phyloP scores from a whole-genome alignment of 2,329 filamentous ascomycete species.

The Calonectria fujianensis region DNA sequence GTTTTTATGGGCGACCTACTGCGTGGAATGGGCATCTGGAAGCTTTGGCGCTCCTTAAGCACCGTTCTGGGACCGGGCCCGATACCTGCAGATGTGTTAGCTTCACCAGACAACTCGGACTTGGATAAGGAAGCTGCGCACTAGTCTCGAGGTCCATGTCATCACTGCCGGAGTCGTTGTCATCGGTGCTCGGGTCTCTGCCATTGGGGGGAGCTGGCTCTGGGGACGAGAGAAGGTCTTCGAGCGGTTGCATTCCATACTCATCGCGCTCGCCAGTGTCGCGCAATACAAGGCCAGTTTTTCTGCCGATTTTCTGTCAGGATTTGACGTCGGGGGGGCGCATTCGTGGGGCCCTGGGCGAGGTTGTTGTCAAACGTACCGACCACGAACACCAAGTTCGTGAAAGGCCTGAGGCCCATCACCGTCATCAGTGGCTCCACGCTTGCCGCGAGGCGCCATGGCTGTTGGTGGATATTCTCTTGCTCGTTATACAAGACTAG shows the following conservation, averaged over 20 bases:
- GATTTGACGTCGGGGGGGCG: neutral
- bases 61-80: slow-evolving; percentile 73
- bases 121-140: slow-evolving; percentile 54
- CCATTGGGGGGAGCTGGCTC: slow-evolving; percentile 62
- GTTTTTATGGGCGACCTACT: slow-evolving; percentile 79
- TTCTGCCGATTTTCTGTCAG: slow-evolving; percentile 71
- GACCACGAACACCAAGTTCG: slow-evolving; percentile 61
- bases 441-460: slow-evolving; percentile 61
- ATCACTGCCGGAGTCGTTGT: slow-evolving; percentile 61
- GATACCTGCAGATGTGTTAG: slow-evolving; percentile 63
- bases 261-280: slow-evolving; percentile 90
- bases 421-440: slow-evolving; percentile 50
- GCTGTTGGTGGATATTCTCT: slow-evolving; percentile 16
- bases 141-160: slow-evolving; percentile 73
- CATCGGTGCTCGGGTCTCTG: slow-evolving; percentile 44
- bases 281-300: slow-evolving; percentile 89
- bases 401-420: slow-evolving; percentile 59
- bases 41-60: slow-evolving; percentile 70
- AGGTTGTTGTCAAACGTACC: slow-evolving; percentile 57
- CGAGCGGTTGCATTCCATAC: slow-evolving; percentile 91
- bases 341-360: neutral
- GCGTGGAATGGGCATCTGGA: slow-evolving; percentile 68
- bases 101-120: neutral
- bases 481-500: neutral
- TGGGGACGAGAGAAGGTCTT: slow-evolving; percentile 92